Base-by-base conservation (phyloP, 164 flowering plant genomes). In the Vitis riparia region DNA sequence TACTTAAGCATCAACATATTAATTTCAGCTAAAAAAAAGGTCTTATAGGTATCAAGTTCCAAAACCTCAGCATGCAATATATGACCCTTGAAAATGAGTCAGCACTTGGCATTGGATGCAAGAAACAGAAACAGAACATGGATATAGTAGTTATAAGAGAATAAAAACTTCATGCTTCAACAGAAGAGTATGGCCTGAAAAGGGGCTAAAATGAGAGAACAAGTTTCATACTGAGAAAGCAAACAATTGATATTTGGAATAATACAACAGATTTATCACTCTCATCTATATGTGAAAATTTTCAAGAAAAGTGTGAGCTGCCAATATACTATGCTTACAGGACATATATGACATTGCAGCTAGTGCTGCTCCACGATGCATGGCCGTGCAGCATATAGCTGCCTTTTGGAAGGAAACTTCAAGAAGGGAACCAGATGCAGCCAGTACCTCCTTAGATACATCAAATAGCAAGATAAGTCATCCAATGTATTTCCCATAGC, bases 331-430 rank as follows among this genome's bases (percentile, higher is more conserved):
- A 51, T 57, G 37, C 97, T 87, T 82, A 93, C 99, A 88, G 11
- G 98, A 90, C 81, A 95, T 80, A 76, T 88, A 91, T 44, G 99
- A 89, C 99, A 95, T 90, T 61, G 99, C 98, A 27, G 98, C 91
- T 16, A 95, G 79, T 64, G 99, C 97, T 70, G 99, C 99, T 58
- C 94, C 99, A 60, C 99, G 97, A 75, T 95, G 99, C 98, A 95
- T 91, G 59, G 98, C 98, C 8, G 98, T 93, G 85, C 94, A 93
- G 75, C 94, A 93, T 71, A 93, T 93, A 65, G 98, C 94, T 27
- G 98, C 99, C 84, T 91, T 95, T 68, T 95, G 99, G 69, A 95
- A 81, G 67, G 98, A 91, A 57, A 86, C 75, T 78, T 93, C 97
- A 59, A 95, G 87, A 63, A 90, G 87, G 47, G 96, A 78, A 67